A percentile compares a stretch with the other conserved stretches of the same genome.
These are phyloP conservation scores for Brassica balearica DNA, from an alignment of 441 rosid species.

Conservation along the genomic window DNA sequence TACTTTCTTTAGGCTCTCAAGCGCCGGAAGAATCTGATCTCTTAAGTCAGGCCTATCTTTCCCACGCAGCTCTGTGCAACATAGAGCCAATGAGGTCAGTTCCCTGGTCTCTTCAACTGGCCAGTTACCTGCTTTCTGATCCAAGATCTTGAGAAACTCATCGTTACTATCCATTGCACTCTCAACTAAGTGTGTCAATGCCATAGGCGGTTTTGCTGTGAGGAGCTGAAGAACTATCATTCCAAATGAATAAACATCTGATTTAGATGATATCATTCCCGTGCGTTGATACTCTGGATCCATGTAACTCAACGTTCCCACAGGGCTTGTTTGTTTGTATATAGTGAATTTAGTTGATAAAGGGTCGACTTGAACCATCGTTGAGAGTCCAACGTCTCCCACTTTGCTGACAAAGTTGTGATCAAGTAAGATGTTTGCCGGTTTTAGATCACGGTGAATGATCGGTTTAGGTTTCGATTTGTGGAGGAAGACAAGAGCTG, in stretches of 20 bases:
- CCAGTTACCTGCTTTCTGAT: slow-evolving; percentile 81
- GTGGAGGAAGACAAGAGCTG: slow-evolving; percentile 88
- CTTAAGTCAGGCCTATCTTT: slow-evolving; percentile 84
- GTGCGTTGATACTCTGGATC: slow-evolving; percentile 95
- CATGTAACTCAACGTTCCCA: slow-evolving; percentile 84
- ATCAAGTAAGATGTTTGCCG: slow-evolving; percentile 92
- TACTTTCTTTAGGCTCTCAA: slow-evolving; percentile 66
- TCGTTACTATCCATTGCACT: slow-evolving; percentile 55
- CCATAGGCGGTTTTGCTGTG: slow-evolving; percentile 85
- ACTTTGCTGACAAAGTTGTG: slow-evolving; percentile 84
- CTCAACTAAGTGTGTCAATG: slow-evolving; percentile 70
- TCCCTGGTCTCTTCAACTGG: slow-evolving; percentile 72
- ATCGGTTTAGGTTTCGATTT: slow-evolving; percentile 76
- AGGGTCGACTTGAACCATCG: slow-evolving; percentile 58
- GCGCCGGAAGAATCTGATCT: slow-evolving; percentile 72
- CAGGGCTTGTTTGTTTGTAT: slow-evolving; percentile 68
- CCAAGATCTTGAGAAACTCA: slow-evolving; percentile 61
- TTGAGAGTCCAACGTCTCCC: slow-evolving; percentile 91
- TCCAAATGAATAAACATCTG: slow-evolving; percentile 89
- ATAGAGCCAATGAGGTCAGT: slow-evolving; percentile 65
- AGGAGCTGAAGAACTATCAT: slow-evolving; percentile 84
- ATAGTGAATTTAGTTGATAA: slow-evolving; percentile 45
- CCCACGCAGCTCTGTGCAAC: slow-evolving; percentile 80
- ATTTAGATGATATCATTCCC: slow-evolving; percentile 75
- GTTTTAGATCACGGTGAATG: slow-evolving; percentile 93